Evolutionary conservation across 805 yeast species (phyloP), one percentile per base, ranked within the genome.

Genomic region (Debaryomyces maramus): DNA sequence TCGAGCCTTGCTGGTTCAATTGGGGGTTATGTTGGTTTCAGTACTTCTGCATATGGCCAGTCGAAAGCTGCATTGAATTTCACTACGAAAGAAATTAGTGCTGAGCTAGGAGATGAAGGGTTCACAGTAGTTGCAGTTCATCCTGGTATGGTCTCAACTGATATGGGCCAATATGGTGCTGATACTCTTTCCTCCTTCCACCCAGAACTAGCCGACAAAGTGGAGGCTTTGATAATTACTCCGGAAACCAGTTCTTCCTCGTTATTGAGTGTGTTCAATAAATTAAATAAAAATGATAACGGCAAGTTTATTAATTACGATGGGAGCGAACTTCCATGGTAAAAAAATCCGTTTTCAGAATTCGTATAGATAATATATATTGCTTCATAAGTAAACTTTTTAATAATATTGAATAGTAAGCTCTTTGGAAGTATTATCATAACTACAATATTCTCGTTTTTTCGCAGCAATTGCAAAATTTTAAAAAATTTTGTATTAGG

Each of bases 21-120:
- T 14, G 44, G 45, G 3, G 46, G 20, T 1, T 51, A 36, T 31
- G n/a, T 44, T 5, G 51, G 53, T 5, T 15, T 50, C 11, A 15
- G 49, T 5, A 31, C 41, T 14, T 44, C 56, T n/a, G 61, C 63
- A 14, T 67, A 67, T 41, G 70, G 70, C 3, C 51, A 49, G 29
- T 59, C 70, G 6, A 67, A 69, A 47, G 65, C 70, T 8, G 73
- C 67, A 1, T 44, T 66, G 41, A 65, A 67, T 53, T 48, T 48
- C 39, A 14, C 56, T 9, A 50, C 53, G 19, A 58, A 50, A 32
- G 46, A 46, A 20, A 39, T 66, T 23, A 48, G 59, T 19, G 34
- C 45, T 36, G 67, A 63, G 20, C 34, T 54, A 23, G 45, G 37
- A 4, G 37, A 32, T 4, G 62, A 63, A 15, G 53, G 47, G 0